Conservation (phyloP, 352 stramenopile species). For the Phytophthora ramorum region DNA sequence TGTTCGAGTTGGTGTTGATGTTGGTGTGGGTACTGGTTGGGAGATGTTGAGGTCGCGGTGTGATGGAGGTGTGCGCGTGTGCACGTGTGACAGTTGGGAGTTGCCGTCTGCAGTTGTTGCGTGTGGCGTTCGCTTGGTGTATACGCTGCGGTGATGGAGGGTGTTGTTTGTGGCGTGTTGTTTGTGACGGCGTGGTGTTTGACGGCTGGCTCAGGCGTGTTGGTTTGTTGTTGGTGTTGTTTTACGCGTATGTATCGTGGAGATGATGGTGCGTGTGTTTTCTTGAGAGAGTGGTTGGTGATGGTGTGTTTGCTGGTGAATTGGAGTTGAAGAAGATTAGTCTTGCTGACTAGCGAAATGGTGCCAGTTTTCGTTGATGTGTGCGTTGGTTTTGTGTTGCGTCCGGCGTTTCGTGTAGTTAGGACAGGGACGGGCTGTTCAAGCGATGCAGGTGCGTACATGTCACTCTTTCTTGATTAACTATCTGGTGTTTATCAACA, state of each 20-base stretch:
- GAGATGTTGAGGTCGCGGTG: neutral
- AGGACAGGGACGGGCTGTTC: too few species aligned
- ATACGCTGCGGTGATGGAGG: neutral
- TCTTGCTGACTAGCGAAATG: too few species aligned
- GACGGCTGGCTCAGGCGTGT: neutral
- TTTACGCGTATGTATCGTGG: neutral
- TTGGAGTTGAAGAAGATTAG: neutral
- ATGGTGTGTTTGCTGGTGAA: neutral
- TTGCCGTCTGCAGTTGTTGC: too few species aligned
- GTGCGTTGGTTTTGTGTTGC: too few species aligned
- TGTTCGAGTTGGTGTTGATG: neutral
- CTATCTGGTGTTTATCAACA: constrained; percentile 33
- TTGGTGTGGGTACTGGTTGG: neutral
- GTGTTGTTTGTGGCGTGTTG: neutral
- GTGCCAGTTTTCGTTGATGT: too few species aligned
- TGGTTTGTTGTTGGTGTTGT: neutral
- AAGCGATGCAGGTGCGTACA: neutral
- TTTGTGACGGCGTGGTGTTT: neutral
- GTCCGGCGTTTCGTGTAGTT: too few species aligned
- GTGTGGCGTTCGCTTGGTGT: neutral
- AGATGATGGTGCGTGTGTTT: neutral
- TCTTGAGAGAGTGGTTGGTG: too few species aligned
- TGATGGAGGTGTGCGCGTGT: neutral
- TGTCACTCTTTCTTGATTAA: neutral
- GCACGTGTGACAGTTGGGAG: neutral